Base-by-base conservation (phyloP, 108 stramenopile species). In the Nannochloropsis salina region DNA sequence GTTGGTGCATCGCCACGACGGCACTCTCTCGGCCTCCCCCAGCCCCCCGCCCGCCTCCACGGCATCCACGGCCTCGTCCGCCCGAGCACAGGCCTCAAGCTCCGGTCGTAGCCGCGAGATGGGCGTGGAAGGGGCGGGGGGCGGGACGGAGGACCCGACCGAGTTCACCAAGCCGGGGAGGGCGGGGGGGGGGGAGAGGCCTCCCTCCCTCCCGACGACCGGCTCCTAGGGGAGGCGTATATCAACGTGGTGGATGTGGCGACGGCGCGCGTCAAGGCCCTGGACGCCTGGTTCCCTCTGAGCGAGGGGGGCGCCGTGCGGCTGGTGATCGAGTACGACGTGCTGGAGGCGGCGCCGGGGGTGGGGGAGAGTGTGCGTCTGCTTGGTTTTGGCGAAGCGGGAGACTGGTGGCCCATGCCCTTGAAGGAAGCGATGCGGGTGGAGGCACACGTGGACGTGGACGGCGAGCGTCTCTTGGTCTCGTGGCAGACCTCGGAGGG, bases 401-500 rank as follows among this genome's bases (percentile, higher is more conserved):
- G n/a, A n/a, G 61, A 74, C 61, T n/a, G 15, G 3, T 74, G 61
- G 61, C 61, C 61, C 61, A 15, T 74, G 20, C 61, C 61, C n/a
- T n/a, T 74, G 3, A 74, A 74, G 61, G 61, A 74, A 15, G 61
- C 15, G 61, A 74, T 74, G 61, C 20, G 15, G 2, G 61, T 74
- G 20, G 61, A 74, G 61, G 20, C 15, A 74, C n/a, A 74, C 61
- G 61, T 74, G 80, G 80, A 87, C 80, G 87, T 45, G 43, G 79
- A 83, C 42, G 83, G 81, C 15, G 83, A 87, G 31, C 83, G 83
- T n/a, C 80, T 81, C 20, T 44, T 84, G 15, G 40, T 87, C 20
- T 87, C 87, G 43, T 87, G 81, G 11, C 4, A 42, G 11, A 81
- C 87, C 42, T 42, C 83, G 41, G 87, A 87, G 45, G 80, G 87